A percentile compares a stretch with the other conserved stretches of the same genome.
Conservation (phyloP, 2,329 filamentous ascomycete genomes). For the Tolypocladium nubicola region DNA sequence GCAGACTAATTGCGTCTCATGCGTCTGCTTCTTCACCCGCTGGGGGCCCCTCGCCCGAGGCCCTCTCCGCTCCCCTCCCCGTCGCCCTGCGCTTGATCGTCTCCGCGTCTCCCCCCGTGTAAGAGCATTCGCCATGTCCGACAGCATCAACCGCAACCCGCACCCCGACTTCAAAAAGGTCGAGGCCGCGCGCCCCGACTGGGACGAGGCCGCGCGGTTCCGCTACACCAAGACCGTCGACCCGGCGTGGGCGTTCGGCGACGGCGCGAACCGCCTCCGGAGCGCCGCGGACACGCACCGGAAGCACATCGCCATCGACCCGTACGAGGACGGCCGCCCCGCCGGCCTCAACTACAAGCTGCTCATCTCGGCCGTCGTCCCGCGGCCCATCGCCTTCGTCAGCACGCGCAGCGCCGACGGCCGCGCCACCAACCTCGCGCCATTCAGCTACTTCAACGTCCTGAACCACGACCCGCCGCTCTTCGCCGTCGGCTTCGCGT, state of each 20-base stretch:
- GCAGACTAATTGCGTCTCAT: not conserved
- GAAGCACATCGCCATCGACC: slow-evolving; percentile 69
- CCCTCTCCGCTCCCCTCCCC: not conserved
- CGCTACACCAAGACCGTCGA: slow-evolving; percentile 52
- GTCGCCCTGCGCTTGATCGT: not conserved
- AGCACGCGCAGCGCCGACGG: slow-evolving; percentile 51
- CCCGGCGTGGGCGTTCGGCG: slow-evolving; percentile 55
- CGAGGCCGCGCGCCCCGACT: slow-evolving; percentile 55
- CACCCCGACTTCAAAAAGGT: slow-evolving; percentile 68
- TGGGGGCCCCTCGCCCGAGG: not conserved
- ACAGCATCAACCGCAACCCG: slow-evolving; percentile 44
- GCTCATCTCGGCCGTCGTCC: slow-evolving; percentile 72
- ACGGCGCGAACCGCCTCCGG: slow-evolving; percentile 48
- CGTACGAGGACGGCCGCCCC: slow-evolving; percentile 59
- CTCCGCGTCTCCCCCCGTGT: not conserved
- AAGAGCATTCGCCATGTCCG: slow-evolving; percentile 11
- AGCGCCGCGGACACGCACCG: slow-evolving; percentile 9
- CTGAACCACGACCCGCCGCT: slow-evolving; percentile 80
- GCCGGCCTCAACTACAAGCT: slow-evolving; percentile 79
- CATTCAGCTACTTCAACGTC: slow-evolving; percentile 79
- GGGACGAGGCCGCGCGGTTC: slow-evolving; percentile 36
- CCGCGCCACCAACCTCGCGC: slow-evolving; percentile 60
- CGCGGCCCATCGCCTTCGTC: slow-evolving; percentile 65
- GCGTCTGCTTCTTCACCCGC: not conserved
- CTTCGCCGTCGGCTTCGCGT: slow-evolving; percentile 52